Evolutionary conservation across 2,329 filamentous ascomycete species (phyloP), one percentile per base, ranked within the genome.

Genomic region (Colletotrichum sp.): DNA sequence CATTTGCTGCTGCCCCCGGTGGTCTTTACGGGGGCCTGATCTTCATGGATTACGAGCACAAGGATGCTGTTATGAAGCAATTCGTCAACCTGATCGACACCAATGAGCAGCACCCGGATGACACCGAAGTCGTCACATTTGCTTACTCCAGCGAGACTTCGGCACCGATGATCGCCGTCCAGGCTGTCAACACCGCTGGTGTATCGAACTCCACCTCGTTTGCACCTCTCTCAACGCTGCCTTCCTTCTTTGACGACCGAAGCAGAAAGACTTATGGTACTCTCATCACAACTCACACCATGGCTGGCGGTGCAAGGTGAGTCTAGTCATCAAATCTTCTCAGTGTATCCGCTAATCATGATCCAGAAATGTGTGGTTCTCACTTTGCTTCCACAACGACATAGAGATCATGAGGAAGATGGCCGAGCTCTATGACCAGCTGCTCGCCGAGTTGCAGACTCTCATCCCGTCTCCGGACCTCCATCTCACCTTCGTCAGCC

Each of bases 251-350:
- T 18, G 57, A 60, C 57, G 26, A 30, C 57, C 26, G 57, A 30
- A 60, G 26, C 13, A 18, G 26, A 13, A 30, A 32, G 57, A 60
- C 57, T 30, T 60, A 60, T 30, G 57, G 57, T 1, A 60, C 26
- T 4, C 24, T 30, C 1, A 60, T 60, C 57, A 60, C 57, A 18
- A 30, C 26, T 12, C 16, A 28, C n/a, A 60, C 26, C 9, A 30
- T 30, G 57, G 57, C 24, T 12, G 57, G 57, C 6, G 57, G 57
- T 10, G 24, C 57, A 12, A 60, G 57, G 57, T 21, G 4, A 10
- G 15, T 60, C 26, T 0, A 0, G 39, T 10, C 1, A n/a, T n/a
- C 1, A n/a, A 44, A 4, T 44, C 1, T 44, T 44, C 39, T 44
- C 18, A 1, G 55, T 60, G 55, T 9, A 8, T 10, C 4, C 12